Conservation (phyloP, 805 yeast species). For the Schizosaccharomyces cryophilus region DNA sequence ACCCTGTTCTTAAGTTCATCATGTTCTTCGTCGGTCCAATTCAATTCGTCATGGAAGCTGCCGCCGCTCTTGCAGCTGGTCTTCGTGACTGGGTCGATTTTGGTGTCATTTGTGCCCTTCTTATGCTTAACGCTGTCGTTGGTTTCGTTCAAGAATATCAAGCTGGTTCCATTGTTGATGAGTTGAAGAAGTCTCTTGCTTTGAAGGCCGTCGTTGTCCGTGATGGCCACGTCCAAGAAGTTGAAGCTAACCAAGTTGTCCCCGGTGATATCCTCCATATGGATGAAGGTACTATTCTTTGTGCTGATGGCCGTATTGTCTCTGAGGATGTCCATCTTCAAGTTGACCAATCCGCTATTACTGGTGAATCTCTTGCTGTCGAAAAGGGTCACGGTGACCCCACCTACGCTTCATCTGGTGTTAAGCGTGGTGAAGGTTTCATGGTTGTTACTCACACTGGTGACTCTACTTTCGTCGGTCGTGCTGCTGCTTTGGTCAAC, state of each 20-base stretch:
- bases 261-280: slow-evolving; percentile 86
- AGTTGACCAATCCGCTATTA: slow-evolving; percentile 87
- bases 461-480: slow-evolving; percentile 86
- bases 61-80: slow-evolving; percentile 88
- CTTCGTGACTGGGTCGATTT: slow-evolving; percentile 95
- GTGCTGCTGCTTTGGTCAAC: slow-evolving; percentile 92
- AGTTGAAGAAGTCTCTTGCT: slow-evolving; percentile 83
- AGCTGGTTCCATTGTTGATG: slow-evolving; percentile 94
- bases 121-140: slow-evolving; percentile 68
- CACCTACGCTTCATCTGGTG: slow-evolving; percentile 77
- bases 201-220: slow-evolving; percentile 69
- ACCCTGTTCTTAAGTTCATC: slow-evolving; percentile 50
- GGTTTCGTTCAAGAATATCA: slow-evolving; percentile 95
- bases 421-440: slow-evolving; percentile 85
- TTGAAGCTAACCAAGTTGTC: slow-evolving; percentile 64
- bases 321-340: slow-evolving; percentile 69
- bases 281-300: slow-evolving; percentile 81
- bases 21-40: slow-evolving; percentile 86
- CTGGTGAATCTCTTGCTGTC: slow-evolving; percentile 93
- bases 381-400: slow-evolving; percentile 77
- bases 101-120: slow-evolving; percentile 83
- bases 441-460: slow-evolving; percentile 89
- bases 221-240: slow-evolving; percentile 52
- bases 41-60: slow-evolving; percentile 93
- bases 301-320: slow-evolving; percentile 78